phyloP scores from a whole-genome alignment of 2,329 filamentous ascomycete species.

The Scedosporium apiospermum region DNA sequence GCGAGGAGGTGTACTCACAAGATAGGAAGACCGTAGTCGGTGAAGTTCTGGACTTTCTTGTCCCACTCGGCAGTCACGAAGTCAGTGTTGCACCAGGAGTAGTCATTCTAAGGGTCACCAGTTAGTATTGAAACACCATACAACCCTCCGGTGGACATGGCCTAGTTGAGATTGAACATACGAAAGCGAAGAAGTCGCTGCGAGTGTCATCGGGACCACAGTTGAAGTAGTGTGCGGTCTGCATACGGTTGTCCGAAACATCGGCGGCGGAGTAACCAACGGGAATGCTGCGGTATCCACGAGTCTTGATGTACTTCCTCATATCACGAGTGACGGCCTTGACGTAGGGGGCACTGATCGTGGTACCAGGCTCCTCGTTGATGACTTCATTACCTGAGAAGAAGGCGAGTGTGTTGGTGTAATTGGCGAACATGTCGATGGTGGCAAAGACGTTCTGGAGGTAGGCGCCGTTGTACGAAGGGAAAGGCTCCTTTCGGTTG shows the following conservation, averaged over 20 bases:
- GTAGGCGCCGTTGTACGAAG: constrained; percentile 81
- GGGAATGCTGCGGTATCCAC: constrained; percentile 55
- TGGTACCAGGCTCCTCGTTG: constrained; percentile 55
- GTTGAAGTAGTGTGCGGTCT: constrained; percentile 90
- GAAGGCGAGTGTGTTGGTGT: constrained; percentile 80
- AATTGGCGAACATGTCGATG: constrained; percentile 72
- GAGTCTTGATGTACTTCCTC: constrained; percentile 56
- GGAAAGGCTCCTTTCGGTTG: constrained; percentile 57
- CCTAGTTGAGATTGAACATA: constrained; percentile 4
- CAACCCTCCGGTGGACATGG: not conserved
- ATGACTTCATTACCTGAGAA: constrained; percentile 78
- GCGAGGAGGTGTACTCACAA: constrained; percentile 44
- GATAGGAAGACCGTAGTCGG: constrained; percentile 76
- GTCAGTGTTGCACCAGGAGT: constrained; percentile 72
- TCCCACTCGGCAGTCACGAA: constrained; percentile 71
- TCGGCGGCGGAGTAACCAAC: constrained; percentile 73
- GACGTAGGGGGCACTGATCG: constrained; percentile 60
- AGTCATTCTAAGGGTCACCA: constrained; percentile 51
- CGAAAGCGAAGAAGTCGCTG: constrained; percentile 78
- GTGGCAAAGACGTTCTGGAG: constrained; percentile 80
- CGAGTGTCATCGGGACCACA: constrained; percentile 77
- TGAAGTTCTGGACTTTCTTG: constrained; percentile 80
- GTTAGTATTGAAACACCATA: constrained; percentile 15
- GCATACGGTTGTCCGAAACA: constrained; percentile 72
- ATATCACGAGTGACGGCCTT: constrained; percentile 74